Conservation (phyloP, 2,329 filamentous ascomycete species). For the Tolypocladium amazonense region DNA sequence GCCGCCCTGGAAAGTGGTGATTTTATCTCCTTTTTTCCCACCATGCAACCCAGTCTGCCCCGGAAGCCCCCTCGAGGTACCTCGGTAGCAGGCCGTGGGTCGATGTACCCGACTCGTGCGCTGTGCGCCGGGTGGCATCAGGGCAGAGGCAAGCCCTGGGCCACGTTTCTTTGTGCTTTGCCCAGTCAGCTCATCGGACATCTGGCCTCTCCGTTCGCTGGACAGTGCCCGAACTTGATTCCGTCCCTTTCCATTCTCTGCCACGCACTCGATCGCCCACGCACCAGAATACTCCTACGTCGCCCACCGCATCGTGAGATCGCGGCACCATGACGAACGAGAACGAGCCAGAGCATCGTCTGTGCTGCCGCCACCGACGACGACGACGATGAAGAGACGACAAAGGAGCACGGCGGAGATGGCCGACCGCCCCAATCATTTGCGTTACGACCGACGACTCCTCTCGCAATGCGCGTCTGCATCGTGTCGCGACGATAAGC, state of each 20-base stretch:
- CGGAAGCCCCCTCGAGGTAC: constrained; percentile 28
- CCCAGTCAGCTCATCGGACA: not conserved
- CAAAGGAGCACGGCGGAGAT: not conserved
- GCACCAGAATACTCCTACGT: not conserved
- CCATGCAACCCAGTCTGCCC: constrained; percentile 19
- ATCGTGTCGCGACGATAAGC: constrained; percentile 2
- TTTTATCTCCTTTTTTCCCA: constrained; percentile 29
- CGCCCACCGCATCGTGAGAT: not conserved
- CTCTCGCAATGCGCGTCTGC: constrained; percentile 1
- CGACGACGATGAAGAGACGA: not conserved
- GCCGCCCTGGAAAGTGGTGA: constrained; percentile 13
- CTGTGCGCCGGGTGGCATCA: constrained; percentile 1
- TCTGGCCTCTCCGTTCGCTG: not conserved
- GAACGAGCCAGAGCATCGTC: not conserved
- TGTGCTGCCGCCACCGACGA: too few species aligned
- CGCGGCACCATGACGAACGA: not conserved
- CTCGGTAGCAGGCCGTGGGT: constrained; percentile 18
- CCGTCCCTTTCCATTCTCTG: not conserved
- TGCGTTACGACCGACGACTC: not conserved
- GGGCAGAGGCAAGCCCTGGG: constrained; percentile 6
- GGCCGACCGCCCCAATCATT: not conserved
- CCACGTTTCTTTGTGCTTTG: constrained; percentile 2
- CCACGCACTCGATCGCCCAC: not conserved
- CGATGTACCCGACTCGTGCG: constrained; percentile 6
- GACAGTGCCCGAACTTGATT: not conserved